These are phyloP conservation scores for Balamuthia mandrillaris DNA, from an alignment of 208 protist species.

Conservation along the genomic window DNA sequence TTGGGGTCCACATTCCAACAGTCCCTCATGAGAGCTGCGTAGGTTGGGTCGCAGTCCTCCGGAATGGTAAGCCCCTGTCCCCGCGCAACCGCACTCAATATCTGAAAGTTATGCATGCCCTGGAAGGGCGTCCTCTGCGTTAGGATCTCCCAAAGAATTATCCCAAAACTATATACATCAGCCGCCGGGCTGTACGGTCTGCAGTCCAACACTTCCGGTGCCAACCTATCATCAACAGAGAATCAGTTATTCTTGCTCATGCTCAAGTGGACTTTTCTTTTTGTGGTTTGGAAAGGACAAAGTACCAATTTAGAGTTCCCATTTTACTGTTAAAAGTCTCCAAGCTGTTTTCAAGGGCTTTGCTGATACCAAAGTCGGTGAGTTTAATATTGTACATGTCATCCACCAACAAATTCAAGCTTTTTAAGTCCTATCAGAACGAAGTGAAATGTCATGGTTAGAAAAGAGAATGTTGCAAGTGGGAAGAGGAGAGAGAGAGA, in stretches of 20 bases:
- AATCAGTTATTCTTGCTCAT: too few species aligned
- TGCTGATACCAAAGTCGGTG: background rate
- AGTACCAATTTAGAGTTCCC: background rate
- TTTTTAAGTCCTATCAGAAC: constrained; percentile 4
- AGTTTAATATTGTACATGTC: background rate
- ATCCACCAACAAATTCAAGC: constrained; percentile 6
- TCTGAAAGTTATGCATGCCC: background rate
- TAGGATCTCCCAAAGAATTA: background rate
- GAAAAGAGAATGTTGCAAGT: too few species aligned
- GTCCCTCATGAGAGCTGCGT: background rate
- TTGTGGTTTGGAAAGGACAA: background rate
- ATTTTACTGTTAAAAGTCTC: background rate
- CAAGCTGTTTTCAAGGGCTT: background rate
- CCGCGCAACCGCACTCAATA: background rate
- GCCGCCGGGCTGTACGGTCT: background rate
- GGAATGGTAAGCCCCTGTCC: background rate
- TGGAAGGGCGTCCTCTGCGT: background rate
- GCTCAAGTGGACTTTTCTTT: too few species aligned
- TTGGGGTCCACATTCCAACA: background rate
- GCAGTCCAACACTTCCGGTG: background rate
- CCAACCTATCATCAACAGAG: background rate
- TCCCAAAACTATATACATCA: background rate
- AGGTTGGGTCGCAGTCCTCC: background rate
- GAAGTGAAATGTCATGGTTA: too few species aligned
- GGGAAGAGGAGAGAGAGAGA: too few species aligned